These are phyloP conservation scores for Castanea crenata DNA, from an alignment of 306 rosid species.

Conservation along the genomic window DNA sequence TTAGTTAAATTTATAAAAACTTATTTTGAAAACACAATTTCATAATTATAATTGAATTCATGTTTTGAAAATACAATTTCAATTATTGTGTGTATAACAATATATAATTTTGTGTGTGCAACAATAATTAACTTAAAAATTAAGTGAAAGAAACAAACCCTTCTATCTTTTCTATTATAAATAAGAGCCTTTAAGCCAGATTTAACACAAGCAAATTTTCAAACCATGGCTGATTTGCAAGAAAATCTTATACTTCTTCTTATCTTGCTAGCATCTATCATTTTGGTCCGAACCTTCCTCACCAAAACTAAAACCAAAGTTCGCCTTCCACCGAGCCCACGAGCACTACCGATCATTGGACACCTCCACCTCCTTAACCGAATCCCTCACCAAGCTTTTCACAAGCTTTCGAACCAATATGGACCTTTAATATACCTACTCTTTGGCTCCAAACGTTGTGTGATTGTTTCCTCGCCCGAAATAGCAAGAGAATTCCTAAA, in stretches of 20 bases:
- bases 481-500: constrained; percentile 56
- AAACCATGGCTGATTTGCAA: constrained; percentile 37
- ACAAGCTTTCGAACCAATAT: constrained; percentile 46
- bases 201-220: not conserved
- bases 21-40: no score
- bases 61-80: no score
- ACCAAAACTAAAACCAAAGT: constrained; percentile 18
- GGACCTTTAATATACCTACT: constrained; percentile 58
- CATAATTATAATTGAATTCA: no score
- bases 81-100: no score
- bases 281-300: constrained; percentile 33
- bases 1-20: no score
- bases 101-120: no score
- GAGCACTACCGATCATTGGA: constrained; percentile 58
- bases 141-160: no score
- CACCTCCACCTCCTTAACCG: constrained; percentile 52
- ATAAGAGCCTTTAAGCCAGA: not conserved
- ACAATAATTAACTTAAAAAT: no score
- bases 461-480: constrained; percentile 63
- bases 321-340: constrained; percentile 50
- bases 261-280: constrained; percentile 27
- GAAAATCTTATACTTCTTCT: constrained; percentile 24
- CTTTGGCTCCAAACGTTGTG: constrained; percentile 54
- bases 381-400: constrained; percentile 57
- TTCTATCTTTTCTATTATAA: not conserved